Conservation (phyloP, 2,329 filamentous ascomycete genomes). For the Penicillium sp. region DNA sequence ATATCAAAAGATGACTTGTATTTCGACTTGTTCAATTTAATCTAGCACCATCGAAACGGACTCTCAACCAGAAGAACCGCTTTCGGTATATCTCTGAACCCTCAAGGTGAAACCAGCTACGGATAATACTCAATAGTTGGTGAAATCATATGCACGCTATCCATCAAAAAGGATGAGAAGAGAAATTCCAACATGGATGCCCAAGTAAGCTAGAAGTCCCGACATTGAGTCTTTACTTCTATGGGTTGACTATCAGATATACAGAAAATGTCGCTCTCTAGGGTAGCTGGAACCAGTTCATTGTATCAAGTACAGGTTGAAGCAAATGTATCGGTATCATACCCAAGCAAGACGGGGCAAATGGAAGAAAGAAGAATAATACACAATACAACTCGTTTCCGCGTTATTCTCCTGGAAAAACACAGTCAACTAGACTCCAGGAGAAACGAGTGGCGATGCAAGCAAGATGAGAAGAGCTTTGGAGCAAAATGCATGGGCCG, state of each 20-base stretch:
- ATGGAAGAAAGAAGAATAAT: slow-evolving; percentile 15
- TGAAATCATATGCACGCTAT: too few species aligned
- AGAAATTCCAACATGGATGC: not conserved
- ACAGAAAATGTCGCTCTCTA: not conserved
- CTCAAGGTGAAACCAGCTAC: too few species aligned
- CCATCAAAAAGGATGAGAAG: too few species aligned
- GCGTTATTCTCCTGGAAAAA: slow-evolving; percentile 10
- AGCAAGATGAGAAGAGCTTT: slow-evolving; percentile 3
- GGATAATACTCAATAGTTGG: too few species aligned
- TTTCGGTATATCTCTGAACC: too few species aligned
- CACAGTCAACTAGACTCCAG: slow-evolving; percentile 1
- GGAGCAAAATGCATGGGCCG: slow-evolving; percentile 7
- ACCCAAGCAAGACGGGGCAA: slow-evolving; percentile 17
- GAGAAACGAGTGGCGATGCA: slow-evolving; percentile 7
- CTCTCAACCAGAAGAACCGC: too few species aligned
- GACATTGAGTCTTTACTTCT: not conserved
- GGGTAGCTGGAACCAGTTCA: slow-evolving; percentile 7
- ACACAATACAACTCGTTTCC: slow-evolving; percentile 14
- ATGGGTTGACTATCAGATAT: not conserved
- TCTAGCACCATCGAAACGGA: too few species aligned
- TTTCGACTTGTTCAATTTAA: too few species aligned
- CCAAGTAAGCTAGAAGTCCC: not conserved
- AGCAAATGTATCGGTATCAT: slow-evolving; percentile 24
- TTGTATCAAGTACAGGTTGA: slow-evolving; percentile 21
- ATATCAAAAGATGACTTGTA: too few species aligned